A percentile compares a stretch with the other conserved stretches of the same genome.
phyloP scores from a whole-genome alignment of 805 yeast species.

The Myxozyma neglecta region DNA sequence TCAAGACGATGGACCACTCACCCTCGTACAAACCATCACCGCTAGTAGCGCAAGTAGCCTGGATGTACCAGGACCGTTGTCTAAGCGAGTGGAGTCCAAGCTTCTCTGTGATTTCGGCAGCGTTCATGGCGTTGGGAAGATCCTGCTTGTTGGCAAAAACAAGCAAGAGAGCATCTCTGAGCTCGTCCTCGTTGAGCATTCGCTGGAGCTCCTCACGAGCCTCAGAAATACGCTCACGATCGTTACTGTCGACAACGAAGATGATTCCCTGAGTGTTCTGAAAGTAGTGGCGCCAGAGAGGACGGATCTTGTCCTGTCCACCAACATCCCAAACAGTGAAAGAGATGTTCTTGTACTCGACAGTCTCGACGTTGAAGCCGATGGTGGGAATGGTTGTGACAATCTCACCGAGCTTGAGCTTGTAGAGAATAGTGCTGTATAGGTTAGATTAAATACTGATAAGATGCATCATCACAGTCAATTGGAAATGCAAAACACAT shows the following conservation, averaged over 20 bases:
- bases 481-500: too few relatives aligned
- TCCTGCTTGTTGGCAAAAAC: constrained; percentile 92
- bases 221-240: constrained; percentile 67
- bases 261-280: constrained; percentile 90
- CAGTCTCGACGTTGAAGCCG: constrained; percentile 80
- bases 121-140: constrained; percentile 66
- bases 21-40: constrained; percentile 91
- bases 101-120: constrained; percentile 74
- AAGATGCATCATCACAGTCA: not conserved
- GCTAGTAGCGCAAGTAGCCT: constrained; percentile 84
- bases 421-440: constrained; percentile 65
- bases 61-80: constrained; percentile 84
- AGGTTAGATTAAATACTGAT: not conserved
- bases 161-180: constrained; percentile 72
- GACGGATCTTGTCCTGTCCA: constrained; percentile 90
- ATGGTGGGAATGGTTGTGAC: constrained; percentile 74
- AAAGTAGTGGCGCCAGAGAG: constrained; percentile 93
- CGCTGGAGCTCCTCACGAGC: constrained; percentile 75
- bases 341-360: constrained; percentile 74
- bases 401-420: constrained; percentile 49
- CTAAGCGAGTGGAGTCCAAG: constrained; percentile 63
- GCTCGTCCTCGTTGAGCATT: constrained; percentile 79
- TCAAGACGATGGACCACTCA: constrained; percentile 10
- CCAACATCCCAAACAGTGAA: constrained; percentile 95
- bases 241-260: constrained; percentile 85